phyloP scores from a whole-genome alignment of 2,329 filamentous ascomycete genomes.

The Pseudogymnoascus sp. region DNA sequence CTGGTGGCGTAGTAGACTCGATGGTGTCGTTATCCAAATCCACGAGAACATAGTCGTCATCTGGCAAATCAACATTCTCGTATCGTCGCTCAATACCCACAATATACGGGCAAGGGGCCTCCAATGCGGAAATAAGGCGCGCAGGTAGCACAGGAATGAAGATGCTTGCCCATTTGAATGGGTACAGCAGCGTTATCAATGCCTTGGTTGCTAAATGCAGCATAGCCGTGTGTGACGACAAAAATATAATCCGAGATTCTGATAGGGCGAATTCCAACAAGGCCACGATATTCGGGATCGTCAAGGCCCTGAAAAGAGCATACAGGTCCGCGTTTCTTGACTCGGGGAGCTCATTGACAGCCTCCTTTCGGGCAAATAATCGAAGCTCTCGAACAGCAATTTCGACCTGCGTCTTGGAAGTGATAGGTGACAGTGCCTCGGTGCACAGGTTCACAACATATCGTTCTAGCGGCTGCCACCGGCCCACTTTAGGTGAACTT shows the following conservation, averaged over 20 bases:
- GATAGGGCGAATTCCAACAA: conserved; percentile 89
- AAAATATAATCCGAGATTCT: conserved; percentile 90
- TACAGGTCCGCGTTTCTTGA: conserved; percentile 89
- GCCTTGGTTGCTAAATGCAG: conserved; percentile 86
- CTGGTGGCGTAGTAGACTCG: conserved; percentile 73
- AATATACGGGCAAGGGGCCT: conserved; percentile 94
- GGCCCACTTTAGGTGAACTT: conserved; percentile 82
- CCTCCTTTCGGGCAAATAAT: conserved; percentile 88
- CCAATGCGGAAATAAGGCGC: conserved; percentile 79
- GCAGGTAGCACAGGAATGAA: conserved; percentile 89
- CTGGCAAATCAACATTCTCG: conserved; percentile 75
- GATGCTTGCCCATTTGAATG: conserved; percentile 86
- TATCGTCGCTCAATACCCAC: conserved; percentile 93
- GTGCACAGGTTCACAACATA: conserved; percentile 97
- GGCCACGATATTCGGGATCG: conserved; percentile 84
- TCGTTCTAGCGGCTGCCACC: conserved; percentile 93
- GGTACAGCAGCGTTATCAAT: conserved; percentile 79
- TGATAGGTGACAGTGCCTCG: conserved; percentile 85
- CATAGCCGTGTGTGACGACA: conserved; percentile 95
- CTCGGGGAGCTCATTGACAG: conserved; percentile 84
- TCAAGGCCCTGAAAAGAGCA: conserved; percentile 82
- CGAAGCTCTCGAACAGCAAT: conserved; percentile 82
- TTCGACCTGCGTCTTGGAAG: conserved; percentile 93
- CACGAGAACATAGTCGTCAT: conserved; percentile 92
- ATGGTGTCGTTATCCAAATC: conserved; percentile 90